phyloP scores from a whole-genome alignment of 2,329 filamentous ascomycete species.

The Aspergillus costaricaensis region DNA sequence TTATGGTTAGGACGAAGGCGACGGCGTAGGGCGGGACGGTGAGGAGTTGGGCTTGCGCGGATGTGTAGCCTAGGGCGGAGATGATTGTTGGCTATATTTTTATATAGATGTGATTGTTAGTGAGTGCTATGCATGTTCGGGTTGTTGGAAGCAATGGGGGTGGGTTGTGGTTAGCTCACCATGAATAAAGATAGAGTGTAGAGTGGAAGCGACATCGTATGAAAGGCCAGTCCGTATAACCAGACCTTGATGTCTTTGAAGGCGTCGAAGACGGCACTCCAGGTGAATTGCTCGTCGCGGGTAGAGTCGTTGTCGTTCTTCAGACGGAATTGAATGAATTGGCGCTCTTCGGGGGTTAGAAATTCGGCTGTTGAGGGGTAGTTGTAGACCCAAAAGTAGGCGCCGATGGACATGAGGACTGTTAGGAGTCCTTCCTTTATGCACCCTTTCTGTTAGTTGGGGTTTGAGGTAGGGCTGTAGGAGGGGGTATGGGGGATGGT shows the following conservation, averaged over 20 bases:
- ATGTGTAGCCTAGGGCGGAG: constrained; percentile 44
- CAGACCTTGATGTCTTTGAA: constrained; percentile 69
- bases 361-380: constrained; percentile 47
- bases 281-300: constrained; percentile 67
- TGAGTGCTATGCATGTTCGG: too few species aligned
- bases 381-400: constrained; percentile 47
- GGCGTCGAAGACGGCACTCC: constrained; percentile 65
- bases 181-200: constrained; percentile 45
- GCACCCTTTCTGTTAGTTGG: too few species aligned
- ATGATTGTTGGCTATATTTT: constrained; percentile 43
- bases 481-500: not conserved
- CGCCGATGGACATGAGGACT: constrained; percentile 53
- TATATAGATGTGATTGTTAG: not conserved
- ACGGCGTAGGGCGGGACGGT: constrained; percentile 67
- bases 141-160: too few species aligned
- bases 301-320: constrained; percentile 70
- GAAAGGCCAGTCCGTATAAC: constrained; percentile 71
- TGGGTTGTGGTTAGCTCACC: constrained; percentile 17
- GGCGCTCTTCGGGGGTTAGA: constrained; percentile 53
- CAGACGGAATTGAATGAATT: constrained; percentile 63
- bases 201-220: constrained; percentile 67
- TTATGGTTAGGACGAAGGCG: constrained; percentile 61
- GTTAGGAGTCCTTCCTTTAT: constrained; percentile 67
- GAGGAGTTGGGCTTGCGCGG: constrained; percentile 53
- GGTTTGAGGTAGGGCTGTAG: too few species aligned